These are phyloP conservation scores for Zygosaccharomyces pseudobailii DNA, from an alignment of 1,139 yeast species.

Conservation along the genomic window DNA sequence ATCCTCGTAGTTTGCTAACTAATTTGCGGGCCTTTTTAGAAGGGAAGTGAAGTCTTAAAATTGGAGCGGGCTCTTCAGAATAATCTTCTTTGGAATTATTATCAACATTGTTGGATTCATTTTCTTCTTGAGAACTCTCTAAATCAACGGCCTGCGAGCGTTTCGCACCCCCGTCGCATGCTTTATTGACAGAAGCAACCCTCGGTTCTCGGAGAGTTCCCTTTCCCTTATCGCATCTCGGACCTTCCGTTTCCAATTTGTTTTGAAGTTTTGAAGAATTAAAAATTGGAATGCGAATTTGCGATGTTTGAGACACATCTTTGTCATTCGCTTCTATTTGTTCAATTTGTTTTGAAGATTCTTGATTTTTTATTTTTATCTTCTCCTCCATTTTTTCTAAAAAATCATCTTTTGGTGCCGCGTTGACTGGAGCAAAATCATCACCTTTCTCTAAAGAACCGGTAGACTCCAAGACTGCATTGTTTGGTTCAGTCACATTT, in stretches of 20 bases:
- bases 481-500: not conserved
- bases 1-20: slow-evolving; percentile 16
- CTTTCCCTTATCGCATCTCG: not conserved
- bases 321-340: not conserved
- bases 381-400: slow-evolving; percentile 5
- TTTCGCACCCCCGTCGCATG: not conserved
- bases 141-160: not conserved
- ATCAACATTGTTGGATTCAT: not conserved
- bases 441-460: not conserved
- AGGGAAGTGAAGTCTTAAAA: slow-evolving; percentile 20
- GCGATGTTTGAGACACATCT: slow-evolving; percentile 1
- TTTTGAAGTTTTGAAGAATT: slow-evolving; percentile 16
- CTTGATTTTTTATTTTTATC: not conserved
- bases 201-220: not conserved
- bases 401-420: slow-evolving; percentile 7
- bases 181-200: not conserved
- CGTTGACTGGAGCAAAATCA: slow-evolving; percentile 7
- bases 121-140: not conserved
- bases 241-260: not conserved
- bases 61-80: slow-evolving; percentile 10
- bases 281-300: slow-evolving; percentile 25
- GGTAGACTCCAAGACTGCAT: not conserved
- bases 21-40: slow-evolving; percentile 21
- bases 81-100: not conserved
- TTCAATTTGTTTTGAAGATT: not conserved